Percentiles rank a stretch among this genome's conserved stretches.
Conservation (phyloP, 129 eudicot genomes). For the Flaveria sonorensis region DNA sequence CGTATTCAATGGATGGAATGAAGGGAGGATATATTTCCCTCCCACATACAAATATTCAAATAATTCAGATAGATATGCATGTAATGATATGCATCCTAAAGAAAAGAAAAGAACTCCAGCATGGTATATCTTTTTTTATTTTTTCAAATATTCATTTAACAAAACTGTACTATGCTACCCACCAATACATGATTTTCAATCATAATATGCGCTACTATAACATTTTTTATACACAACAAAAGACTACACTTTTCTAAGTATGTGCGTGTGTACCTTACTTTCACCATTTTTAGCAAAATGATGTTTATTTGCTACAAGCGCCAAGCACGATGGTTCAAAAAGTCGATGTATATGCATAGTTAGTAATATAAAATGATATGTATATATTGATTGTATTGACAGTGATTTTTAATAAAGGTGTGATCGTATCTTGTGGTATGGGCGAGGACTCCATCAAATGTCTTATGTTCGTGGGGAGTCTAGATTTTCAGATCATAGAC, state of each 20-base stretch:
- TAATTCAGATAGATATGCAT: constrained; percentile 92
- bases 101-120: constrained; percentile 96
- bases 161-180: not conserved
- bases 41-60: constrained; percentile 93
- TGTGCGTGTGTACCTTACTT: not conserved
- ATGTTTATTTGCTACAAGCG: no score
- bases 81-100: constrained; percentile 68
- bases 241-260: not conserved
- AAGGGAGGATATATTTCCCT: constrained; percentile 91
- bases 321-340: no score
- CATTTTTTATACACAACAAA: not conserved
- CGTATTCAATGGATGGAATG: constrained; percentile 85
- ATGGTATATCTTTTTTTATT: constrained; percentile 53
- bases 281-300: not conserved
- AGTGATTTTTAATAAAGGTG: constrained; percentile 52
- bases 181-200: not conserved
- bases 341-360: not conserved
- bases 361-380: not conserved
- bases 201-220: not conserved
- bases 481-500: constrained; percentile 87
- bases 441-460: constrained; percentile 72
- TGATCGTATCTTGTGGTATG: constrained; percentile 92
- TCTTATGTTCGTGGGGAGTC: constrained; percentile 88
- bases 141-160: not conserved
- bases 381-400: not conserved